These are phyloP conservation scores for Cladophialophora carrionii DNA, from an alignment of 2,329 filamentous ascomycete genomes.

Conservation along the genomic window DNA sequence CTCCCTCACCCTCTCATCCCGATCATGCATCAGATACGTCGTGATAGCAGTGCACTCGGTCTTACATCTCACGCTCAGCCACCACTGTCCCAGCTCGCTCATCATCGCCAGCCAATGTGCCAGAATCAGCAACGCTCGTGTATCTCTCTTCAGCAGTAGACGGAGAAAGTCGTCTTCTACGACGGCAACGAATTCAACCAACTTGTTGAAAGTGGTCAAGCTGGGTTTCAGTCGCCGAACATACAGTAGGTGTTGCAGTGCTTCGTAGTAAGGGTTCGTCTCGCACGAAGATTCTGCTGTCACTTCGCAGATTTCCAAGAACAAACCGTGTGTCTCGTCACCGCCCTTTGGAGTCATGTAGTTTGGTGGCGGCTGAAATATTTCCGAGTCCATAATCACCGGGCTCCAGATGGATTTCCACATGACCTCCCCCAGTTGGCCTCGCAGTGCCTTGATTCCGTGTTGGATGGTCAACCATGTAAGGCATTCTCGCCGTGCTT, in stretches of 20 bases:
- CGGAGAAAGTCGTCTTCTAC: conserved; percentile 16
- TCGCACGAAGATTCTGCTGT: conserved; percentile 5
- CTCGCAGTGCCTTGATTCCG: conserved; percentile 17
- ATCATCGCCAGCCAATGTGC: conserved; percentile 31
- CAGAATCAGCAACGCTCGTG: conserved; percentile 29
- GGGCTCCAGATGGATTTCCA: conserved; percentile 24
- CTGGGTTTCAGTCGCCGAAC: conserved; percentile 20
- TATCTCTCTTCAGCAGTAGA: conserved; percentile 22
- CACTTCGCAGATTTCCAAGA: conserved; percentile 24
- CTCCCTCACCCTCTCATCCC: conserved; percentile 19
- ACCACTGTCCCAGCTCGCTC: conserved; percentile 29
- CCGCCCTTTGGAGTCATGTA: neutral
- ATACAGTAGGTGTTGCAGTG: conserved; percentile 24
- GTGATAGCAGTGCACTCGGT: conserved; percentile 25
- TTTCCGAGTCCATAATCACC: conserved; percentile 22
- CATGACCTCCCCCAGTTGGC: conserved; percentile 15
- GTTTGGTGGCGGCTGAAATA: neutral
- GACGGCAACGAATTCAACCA: conserved; percentile 25
- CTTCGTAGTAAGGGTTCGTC: conserved; percentile 24
- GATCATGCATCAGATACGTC: conserved; percentile 23
- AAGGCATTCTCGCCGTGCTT: conserved; percentile 10
- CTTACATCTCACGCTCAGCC: conserved; percentile 23
- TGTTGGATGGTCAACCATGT: conserved; percentile 23
- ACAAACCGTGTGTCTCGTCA: conserved; percentile 20
- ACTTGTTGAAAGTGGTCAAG: conserved; percentile 25